Conservation (phyloP, 164 flowering plant genomes). For the Macadamia tetraphylla region DNA sequence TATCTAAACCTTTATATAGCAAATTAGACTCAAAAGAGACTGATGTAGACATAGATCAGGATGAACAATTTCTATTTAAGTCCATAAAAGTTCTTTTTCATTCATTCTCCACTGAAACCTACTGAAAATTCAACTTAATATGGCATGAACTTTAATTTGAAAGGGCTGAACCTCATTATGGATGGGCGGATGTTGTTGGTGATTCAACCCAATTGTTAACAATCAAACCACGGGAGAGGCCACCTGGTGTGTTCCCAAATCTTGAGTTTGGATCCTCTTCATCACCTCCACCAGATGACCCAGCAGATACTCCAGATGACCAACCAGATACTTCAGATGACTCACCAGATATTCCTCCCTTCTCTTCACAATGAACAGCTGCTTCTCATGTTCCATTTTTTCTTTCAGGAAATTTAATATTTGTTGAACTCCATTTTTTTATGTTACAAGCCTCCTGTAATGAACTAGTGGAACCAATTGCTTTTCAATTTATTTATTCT, state of each 20-base stretch:
- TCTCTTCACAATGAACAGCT: slow-evolving; percentile 19
- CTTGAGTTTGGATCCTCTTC: slow-evolving; percentile 60
- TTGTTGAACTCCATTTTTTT: background rate
- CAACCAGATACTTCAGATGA: slow-evolving; percentile 18
- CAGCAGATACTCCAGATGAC: slow-evolving; percentile 19
- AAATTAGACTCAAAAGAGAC: background rate
- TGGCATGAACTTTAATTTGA: slow-evolving; percentile 4
- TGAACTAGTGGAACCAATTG: too few species aligned
- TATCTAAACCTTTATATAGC: too few species aligned
- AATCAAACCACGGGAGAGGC: slow-evolving; percentile 71
- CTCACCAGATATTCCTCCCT: slow-evolving; percentile 24
- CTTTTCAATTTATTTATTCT: too few species aligned
- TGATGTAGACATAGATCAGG: background rate
- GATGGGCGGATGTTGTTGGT: slow-evolving; percentile 99
- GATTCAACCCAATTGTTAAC: slow-evolving; percentile 86
- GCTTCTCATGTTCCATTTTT: background rate
- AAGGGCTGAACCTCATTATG: slow-evolving; percentile 97
- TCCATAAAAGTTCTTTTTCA: background rate
- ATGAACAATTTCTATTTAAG: too few species aligned
- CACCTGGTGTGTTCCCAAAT: slow-evolving; percentile 77
- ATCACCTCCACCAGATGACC: slow-evolving; percentile 34
- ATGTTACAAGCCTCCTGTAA: background rate
- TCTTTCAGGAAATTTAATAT: background rate
- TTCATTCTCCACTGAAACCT: too few species aligned
- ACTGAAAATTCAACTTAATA: too few species aligned